Conservation (phyloP, 768 basidiomycete species). For the Hysterangium stoloniferum region DNA sequence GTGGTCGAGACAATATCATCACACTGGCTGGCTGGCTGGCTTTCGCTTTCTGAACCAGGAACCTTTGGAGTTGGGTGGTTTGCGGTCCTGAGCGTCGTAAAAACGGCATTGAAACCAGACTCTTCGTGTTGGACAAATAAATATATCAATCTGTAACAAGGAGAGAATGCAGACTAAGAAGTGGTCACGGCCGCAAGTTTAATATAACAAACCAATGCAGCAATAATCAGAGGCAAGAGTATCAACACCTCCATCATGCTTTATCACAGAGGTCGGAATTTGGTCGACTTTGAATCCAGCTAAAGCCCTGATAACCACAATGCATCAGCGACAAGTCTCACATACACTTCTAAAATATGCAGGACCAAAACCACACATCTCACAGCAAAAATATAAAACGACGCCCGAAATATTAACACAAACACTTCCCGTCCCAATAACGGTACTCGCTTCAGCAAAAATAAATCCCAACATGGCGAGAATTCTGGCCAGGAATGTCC, state of each 20-base stretch:
- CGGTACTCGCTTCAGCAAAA: slow-evolving; percentile 34
- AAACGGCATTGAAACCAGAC: slow-evolving; percentile 48
- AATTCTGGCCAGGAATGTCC: slow-evolving; percentile 58
- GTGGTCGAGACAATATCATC: not conserved
- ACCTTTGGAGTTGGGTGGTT: slow-evolving; percentile 11
- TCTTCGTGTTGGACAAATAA: slow-evolving; percentile 68
- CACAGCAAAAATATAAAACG: slow-evolving; percentile 66
- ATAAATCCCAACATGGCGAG: slow-evolving; percentile 62
- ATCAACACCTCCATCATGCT: slow-evolving; percentile 56
- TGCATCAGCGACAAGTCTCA: not conserved
- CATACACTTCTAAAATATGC: not conserved
- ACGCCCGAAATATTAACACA: slow-evolving; percentile 65
- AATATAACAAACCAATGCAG: slow-evolving; percentile 48
- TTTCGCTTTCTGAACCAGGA: slow-evolving; percentile 30
- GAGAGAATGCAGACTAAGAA: not conserved
- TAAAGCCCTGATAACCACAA: slow-evolving; percentile 32
- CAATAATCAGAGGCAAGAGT: slow-evolving; percentile 53
- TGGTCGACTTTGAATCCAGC: slow-evolving; percentile 59
- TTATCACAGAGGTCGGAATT: slow-evolving; percentile 43
- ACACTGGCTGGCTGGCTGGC: not conserved
- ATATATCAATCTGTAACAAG: slow-evolving; percentile 48
- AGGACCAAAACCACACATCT: slow-evolving; percentile 21
- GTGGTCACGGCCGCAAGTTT: not conserved
- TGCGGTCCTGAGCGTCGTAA: slow-evolving; percentile 49
- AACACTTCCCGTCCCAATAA: slow-evolving; percentile 52